Conservation (phyloP, 192 early-diverging fungal genomes). For the Rhizophagus sp. region DNA sequence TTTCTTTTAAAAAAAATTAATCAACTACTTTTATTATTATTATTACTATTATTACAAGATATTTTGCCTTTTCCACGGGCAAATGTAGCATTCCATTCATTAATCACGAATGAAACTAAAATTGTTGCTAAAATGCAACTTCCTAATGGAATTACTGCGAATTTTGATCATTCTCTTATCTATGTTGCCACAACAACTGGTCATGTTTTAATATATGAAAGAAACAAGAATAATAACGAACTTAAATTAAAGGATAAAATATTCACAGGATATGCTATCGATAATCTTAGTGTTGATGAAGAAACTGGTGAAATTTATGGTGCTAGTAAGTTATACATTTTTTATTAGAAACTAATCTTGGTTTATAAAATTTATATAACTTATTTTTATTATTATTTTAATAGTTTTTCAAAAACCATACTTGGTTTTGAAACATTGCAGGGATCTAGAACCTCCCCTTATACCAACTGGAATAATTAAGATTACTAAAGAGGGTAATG, state of each 20-base stretch:
- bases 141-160: slow-evolving; percentile 19
- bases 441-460: too few relatives aligned
- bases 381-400: too few relatives aligned
- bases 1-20: neutral
- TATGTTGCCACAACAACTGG: neutral
- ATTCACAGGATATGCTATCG: neutral
- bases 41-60: neutral
- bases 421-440: neutral
- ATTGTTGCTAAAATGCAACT: neutral
- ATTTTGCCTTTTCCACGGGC: neutral
- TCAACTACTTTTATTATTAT: neutral
- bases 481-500: slow-evolving; percentile 1
- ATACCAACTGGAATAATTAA: slow-evolving; percentile 25
- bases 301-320: slow-evolving; percentile 23
- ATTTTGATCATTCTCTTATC: slow-evolving; percentile 17
- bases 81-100: slow-evolving; percentile 20
- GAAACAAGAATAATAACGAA: slow-evolving; percentile 10
- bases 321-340: slow-evolving; percentile 1
- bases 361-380: too few relatives aligned
- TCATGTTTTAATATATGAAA: neutral
- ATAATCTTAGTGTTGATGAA: slow-evolving; percentile 26
- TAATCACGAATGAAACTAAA: neutral
- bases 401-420: neutral
- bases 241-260: neutral
- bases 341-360: neutral